Percentiles rank a stretch among this genome's conserved stretches.
phyloP scores from a whole-genome alignment of 2,329 filamentous ascomycete species.

The Sphaerostilbella broomeana region DNA sequence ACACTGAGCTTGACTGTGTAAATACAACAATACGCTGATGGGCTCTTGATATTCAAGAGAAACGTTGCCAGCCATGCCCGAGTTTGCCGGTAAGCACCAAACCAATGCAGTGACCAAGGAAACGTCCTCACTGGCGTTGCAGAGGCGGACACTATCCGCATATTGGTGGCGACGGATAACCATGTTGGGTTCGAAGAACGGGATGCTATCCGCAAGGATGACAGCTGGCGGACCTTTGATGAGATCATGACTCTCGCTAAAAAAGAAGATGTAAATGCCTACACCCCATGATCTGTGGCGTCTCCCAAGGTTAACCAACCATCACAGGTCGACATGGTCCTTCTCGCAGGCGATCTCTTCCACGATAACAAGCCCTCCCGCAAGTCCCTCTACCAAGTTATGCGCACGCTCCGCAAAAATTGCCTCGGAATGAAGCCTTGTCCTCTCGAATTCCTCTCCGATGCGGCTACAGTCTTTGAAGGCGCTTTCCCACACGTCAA shows the following conservation, averaged over 20 bases:
- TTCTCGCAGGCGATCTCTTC: constrained; percentile 90
- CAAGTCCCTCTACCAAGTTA: constrained; percentile 95
- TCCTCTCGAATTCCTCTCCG: constrained; percentile 88
- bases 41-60: too few relatives aligned
- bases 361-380: constrained; percentile 97
- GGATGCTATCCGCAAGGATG: constrained; percentile 88
- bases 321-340: constrained; percentile 79
- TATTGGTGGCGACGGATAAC: constrained; percentile 90
- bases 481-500: constrained; percentile 91
- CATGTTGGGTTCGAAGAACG: constrained; percentile 96
- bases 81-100: constrained; percentile 22
- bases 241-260: constrained; percentile 88
- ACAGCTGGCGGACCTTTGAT: constrained; percentile 94
- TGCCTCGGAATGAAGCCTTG: constrained; percentile 94
- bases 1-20: too few relatives aligned
- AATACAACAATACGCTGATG: too few relatives aligned
- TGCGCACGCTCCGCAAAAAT: constrained; percentile 87
- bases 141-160: constrained; percentile 80
- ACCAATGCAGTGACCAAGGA: not conserved
- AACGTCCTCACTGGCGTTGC: constrained; percentile 14
- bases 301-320: too few relatives aligned
- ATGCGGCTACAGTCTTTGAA: constrained; percentile 85
- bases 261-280: constrained; percentile 68
- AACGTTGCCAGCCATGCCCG: constrained; percentile 24
- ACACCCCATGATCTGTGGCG: too few relatives aligned